Conservation (phyloP, 108 stramenopile species). For the Hondaea fermentalgiana region DNA sequence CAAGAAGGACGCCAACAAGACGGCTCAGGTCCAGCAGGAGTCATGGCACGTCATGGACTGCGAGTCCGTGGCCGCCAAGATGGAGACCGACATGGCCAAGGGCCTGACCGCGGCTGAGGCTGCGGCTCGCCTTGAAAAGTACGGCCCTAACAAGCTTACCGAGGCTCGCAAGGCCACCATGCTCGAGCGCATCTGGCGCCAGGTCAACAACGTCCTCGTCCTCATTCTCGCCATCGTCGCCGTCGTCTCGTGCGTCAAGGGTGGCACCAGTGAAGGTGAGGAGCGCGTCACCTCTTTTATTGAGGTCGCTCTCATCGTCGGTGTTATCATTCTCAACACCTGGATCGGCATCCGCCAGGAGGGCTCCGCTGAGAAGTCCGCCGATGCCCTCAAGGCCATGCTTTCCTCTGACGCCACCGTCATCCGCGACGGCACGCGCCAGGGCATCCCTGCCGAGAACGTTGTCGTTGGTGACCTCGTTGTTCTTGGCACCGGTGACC, state of each 20-base stretch:
- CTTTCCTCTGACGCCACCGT: constrained; percentile 77
- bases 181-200: background rate
- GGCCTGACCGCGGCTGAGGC: constrained; percentile 17
- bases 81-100: background rate
- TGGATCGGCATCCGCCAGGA: constrained; percentile 86
- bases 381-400: constrained; percentile 73
- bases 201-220: constrained; percentile 65
- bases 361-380: constrained; percentile 70
- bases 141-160: constrained; percentile 34
- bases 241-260: constrained; percentile 63
- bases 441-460: constrained; percentile 64
- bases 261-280: background rate
- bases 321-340: constrained; percentile 80
- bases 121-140: background rate
- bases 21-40: background rate
- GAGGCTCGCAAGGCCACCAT: background rate
- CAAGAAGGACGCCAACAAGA: background rate
- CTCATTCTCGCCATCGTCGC: constrained; percentile 73
- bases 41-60: constrained; percentile 4
- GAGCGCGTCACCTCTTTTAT: background rate
- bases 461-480: constrained; percentile 90
- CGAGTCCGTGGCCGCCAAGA: background rate
- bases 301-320: constrained; percentile 76
- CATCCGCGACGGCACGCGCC: constrained; percentile 62
- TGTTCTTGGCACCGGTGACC: constrained; percentile 70